Evolutionary conservation across 2,329 filamentous ascomycete genomes (phyloP).

Genomic region (Reticulascus tulasneorum): DNA sequence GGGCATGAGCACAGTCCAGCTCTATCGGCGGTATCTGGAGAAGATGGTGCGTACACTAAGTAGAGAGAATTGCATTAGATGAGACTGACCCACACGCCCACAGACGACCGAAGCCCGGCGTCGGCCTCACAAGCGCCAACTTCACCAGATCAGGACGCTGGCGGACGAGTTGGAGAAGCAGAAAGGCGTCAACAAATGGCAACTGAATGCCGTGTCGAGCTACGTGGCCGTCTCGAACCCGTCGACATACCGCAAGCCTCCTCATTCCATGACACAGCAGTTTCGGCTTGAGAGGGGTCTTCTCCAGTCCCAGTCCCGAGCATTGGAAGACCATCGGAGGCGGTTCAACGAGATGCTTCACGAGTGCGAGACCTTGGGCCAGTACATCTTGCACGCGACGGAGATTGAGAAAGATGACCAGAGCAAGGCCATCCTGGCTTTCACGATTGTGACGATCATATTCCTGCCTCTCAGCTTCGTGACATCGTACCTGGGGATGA

Average conservation of each 20-base stretch:
- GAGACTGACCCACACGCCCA: neutral
- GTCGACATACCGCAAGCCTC: neutral
- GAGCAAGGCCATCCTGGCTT: constrained; percentile 23
- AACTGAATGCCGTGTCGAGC: neutral
- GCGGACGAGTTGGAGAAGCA: constrained; percentile 6
- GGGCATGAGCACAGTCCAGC: constrained; percentile 3
- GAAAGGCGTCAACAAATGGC: constrained; percentile 4
- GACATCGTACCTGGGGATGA: constrained; percentile 27
- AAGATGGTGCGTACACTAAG: constrained; percentile 3
- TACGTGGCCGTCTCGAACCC: neutral
- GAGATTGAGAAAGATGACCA: constrained; percentile 20
- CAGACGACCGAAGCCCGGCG: constrained; percentile 8
- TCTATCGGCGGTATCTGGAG: constrained; percentile 5
- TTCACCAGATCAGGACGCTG: constrained; percentile 1
- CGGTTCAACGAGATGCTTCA: constrained; percentile 1
- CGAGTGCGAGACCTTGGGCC: neutral
- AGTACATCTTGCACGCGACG: constrained; percentile 1
- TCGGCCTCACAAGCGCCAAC: constrained; percentile 4
- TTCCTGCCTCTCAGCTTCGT: constrained; percentile 28
- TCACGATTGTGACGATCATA: constrained; percentile 25
- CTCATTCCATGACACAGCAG: neutral
- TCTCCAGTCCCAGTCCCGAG: neutral
- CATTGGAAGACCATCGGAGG: constrained; percentile 1
- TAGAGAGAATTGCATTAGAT: neutral
- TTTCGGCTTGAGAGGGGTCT: neutral